Evolutionary conservation across 2,329 filamentous ascomycete genomes (phyloP).

Genomic region (Phaeophleospora eucalypticola): DNA sequence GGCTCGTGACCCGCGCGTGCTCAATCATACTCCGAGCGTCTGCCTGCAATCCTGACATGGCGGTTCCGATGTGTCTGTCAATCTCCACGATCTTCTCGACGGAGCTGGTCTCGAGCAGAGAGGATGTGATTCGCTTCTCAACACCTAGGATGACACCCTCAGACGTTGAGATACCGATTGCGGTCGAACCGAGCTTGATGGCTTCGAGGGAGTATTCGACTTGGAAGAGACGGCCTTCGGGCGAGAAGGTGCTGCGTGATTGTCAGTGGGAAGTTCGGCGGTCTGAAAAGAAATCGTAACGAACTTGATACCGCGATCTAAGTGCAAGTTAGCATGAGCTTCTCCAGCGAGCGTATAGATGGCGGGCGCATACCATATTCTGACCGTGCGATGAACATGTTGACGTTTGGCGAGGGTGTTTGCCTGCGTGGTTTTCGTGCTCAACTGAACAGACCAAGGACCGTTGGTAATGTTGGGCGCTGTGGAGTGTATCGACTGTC

Average conservation of each 20-base stretch:
- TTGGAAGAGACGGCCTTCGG: slow-evolving; percentile 98
- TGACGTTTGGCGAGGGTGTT: slow-evolving; percentile 42
- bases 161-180: slow-evolving; percentile 91
- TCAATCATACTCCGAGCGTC: slow-evolving; percentile 97
- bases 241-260: slow-evolving; percentile 83
- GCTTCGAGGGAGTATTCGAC: slow-evolving; percentile 99
- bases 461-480: too few species aligned
- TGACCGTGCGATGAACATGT: slow-evolving; percentile 99
- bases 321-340: slow-evolving; percentile 20
- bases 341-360: slow-evolving; percentile 17
- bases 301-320: slow-evolving; percentile 99
- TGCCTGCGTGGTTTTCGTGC: neutral
- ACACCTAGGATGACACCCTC: slow-evolving; percentile 95
- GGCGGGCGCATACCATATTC: slow-evolving; percentile 80
- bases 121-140: slow-evolving; percentile 97
- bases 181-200: slow-evolving; percentile 98
- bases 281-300: slow-evolving; percentile 30
- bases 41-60: slow-evolving; percentile 96
- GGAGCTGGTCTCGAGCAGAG: slow-evolving; percentile 92
- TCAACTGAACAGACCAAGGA: neutral
- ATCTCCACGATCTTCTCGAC: slow-evolving; percentile 99
- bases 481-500: neutral
- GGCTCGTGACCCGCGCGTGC: slow-evolving; percentile 91
- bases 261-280: slow-evolving; percentile 14
- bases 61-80: slow-evolving; percentile 96